phyloP scores from a whole-genome alignment of 768 basidiomycete species.

The Boletus edulis region DNA sequence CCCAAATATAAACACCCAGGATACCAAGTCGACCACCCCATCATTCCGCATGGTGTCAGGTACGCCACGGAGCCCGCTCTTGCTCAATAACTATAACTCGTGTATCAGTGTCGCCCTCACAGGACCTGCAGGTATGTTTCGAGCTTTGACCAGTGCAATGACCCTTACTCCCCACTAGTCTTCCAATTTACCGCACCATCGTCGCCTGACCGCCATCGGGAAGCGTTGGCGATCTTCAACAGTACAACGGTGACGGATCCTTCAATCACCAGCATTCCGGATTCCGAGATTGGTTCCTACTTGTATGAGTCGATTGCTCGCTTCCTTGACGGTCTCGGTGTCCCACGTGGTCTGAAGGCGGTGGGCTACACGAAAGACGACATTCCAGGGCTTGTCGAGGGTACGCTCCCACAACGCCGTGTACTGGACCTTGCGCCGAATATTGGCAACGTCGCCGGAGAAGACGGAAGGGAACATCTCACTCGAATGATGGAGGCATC shows the following conservation, averaged over 20 bases:
- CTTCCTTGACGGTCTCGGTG: slow-evolving; percentile 81
- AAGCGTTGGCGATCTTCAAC: slow-evolving; percentile 83
- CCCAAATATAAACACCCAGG: slow-evolving; percentile 91
- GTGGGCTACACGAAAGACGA: slow-evolving; percentile 72
- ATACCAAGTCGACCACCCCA: slow-evolving; percentile 80
- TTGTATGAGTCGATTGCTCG: slow-evolving; percentile 84
- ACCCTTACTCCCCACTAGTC: slow-evolving; percentile 41
- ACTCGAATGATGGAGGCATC: slow-evolving; percentile 77
- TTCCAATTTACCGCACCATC: slow-evolving; percentile 97
- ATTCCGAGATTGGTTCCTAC: slow-evolving; percentile 73
- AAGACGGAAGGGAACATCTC: slow-evolving; percentile 82
- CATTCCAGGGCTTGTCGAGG: slow-evolving; percentile 76
- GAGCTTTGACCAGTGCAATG: not conserved
- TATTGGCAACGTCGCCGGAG: slow-evolving; percentile 77
- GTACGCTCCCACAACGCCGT: slow-evolving; percentile 87
- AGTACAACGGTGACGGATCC: slow-evolving; percentile 63
- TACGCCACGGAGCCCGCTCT: slow-evolving; percentile 20
- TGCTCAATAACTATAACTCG: not conserved
- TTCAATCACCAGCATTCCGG: slow-evolving; percentile 68
- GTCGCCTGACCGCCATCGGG: slow-evolving; percentile 86
- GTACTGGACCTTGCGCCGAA: slow-evolving; percentile 93
- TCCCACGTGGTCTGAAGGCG: slow-evolving; percentile 83
- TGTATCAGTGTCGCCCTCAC: slow-evolving; percentile 73
- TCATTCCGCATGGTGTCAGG: slow-evolving; percentile 93
- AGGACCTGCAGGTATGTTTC: slow-evolving; percentile 69